Evolutionary conservation across 768 basidiomycete genomes (phyloP).

Genomic region (Steccherinum ochraceum): DNA sequence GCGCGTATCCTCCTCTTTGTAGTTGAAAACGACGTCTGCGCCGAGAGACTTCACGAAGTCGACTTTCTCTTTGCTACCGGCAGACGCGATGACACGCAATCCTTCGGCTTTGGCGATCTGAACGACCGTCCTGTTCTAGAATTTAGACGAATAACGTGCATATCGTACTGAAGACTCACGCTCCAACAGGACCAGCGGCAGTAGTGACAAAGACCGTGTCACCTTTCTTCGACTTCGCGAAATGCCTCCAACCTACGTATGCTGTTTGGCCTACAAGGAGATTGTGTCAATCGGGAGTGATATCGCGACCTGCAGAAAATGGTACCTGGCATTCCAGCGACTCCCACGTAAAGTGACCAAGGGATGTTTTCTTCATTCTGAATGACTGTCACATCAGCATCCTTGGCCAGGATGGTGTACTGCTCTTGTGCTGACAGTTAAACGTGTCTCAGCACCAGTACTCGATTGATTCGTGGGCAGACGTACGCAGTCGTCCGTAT

Average conservation of each 20-base stretch:
- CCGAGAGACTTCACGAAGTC: constrained; percentile 53
- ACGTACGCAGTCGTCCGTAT: constrained; percentile 17
- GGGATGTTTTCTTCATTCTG: constrained; percentile 39
- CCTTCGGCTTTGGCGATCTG: constrained; percentile 39
- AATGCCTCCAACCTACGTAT: constrained; percentile 36
- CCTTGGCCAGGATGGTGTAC: constrained; percentile 28
- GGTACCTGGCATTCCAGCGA: constrained; percentile 35
- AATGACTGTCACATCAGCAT: constrained; percentile 21
- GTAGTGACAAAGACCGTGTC: constrained; percentile 45
- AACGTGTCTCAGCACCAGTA: constrained; percentile 13
- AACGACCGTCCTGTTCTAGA: constrained; percentile 21
- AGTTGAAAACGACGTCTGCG: constrained; percentile 68
- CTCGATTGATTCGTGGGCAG: constrained; percentile 33
- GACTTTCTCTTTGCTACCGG: constrained; percentile 70
- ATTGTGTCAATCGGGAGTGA: neutral
- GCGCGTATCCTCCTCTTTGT: constrained; percentile 50
- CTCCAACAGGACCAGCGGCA: constrained; percentile 27
- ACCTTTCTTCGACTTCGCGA: constrained; percentile 38
- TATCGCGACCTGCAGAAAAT: neutral
- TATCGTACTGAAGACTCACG: neutral
- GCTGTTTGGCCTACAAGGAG: constrained; percentile 27
- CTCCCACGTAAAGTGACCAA: constrained; percentile 43
- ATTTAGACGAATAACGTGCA: too few species aligned
- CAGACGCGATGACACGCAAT: constrained; percentile 62
- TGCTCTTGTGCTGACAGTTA: constrained; percentile 26